phyloP scores from a whole-genome alignment of 805 yeast species.

The Candida sphagnicola region DNA sequence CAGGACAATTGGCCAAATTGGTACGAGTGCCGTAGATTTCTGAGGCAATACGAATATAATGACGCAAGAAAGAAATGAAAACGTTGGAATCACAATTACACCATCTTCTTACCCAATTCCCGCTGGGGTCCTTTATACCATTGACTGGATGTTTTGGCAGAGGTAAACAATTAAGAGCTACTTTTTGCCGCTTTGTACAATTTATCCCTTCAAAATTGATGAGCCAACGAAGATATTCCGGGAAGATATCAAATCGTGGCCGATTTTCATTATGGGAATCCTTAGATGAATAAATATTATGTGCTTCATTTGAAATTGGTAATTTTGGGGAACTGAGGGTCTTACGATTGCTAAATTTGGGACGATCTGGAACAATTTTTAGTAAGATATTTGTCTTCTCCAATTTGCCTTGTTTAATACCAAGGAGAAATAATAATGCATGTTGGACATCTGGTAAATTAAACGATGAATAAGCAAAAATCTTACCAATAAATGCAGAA shows the following conservation, averaged over 20 bases:
- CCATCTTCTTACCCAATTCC: slow-evolving; percentile 64
- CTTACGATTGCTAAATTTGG: not conserved
- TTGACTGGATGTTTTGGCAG: slow-evolving; percentile 40
- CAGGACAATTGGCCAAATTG: slow-evolving; percentile 34
- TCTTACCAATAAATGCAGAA: slow-evolving; percentile 67
- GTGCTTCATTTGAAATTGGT: not conserved
- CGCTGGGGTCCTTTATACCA: slow-evolving; percentile 56
- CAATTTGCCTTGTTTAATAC: slow-evolving; percentile 47
- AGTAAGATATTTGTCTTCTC: slow-evolving; percentile 14
- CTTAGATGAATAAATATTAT: not conserved
- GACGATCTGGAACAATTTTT: not conserved
- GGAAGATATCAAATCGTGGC: slow-evolving; percentile 14
- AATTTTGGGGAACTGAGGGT: not conserved
- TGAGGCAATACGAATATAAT: slow-evolving; percentile 39
- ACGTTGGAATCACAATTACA: slow-evolving; percentile 52
- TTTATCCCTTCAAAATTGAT: slow-evolving; percentile 28
- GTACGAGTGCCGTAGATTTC: slow-evolving; percentile 4
- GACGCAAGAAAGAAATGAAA: slow-evolving; percentile 59
- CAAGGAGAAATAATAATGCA: slow-evolving; percentile 53
- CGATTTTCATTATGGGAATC: too few species aligned
- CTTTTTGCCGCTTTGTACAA: slow-evolving; percentile 18
- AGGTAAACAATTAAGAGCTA: slow-evolving; percentile 29
- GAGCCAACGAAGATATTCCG: slow-evolving; percentile 26
- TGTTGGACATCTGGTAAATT: slow-evolving; percentile 52
- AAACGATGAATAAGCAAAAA: slow-evolving; percentile 61